phyloP scores from a whole-genome alignment of 345 rosid species.

The Cardamine resedifolia region DNA sequence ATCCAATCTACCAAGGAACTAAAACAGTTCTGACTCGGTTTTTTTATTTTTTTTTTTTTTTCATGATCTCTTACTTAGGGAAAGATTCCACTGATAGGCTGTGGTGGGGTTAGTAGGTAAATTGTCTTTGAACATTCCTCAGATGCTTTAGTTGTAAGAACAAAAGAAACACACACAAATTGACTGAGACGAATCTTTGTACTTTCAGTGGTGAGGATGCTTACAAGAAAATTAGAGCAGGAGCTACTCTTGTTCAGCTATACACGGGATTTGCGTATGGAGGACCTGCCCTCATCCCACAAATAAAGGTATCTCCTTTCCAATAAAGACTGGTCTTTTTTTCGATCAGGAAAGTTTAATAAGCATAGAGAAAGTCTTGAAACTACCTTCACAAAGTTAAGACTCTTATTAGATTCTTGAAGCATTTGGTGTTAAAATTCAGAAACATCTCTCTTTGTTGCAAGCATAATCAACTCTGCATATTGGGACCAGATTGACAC shows the following conservation, averaged over 20 bases:
- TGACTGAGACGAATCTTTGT: neutral
- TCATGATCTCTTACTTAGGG: slow-evolving; percentile 53
- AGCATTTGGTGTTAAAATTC: neutral
- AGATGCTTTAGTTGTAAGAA: neutral
- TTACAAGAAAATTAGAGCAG: slow-evolving; percentile 86
- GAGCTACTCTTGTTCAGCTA: slow-evolving; percentile 96
- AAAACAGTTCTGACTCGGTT: neutral
- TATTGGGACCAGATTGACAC: neutral
- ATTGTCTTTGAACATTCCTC: slow-evolving; percentile 8
- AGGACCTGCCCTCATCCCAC: slow-evolving; percentile 96
- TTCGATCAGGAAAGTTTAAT: neutral
- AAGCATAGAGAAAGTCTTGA: neutral
- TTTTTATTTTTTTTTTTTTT: neutral
- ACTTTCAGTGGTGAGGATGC: slow-evolving; percentile 92
- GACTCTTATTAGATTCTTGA: neutral
- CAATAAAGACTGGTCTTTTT: neutral
- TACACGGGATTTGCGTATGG: slow-evolving; percentile 94
- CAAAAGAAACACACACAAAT: neutral
- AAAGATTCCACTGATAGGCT: slow-evolving; percentile 86
- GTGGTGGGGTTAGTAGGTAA: slow-evolving; percentile 94
- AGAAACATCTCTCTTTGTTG: neutral
- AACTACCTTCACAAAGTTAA: neutral
- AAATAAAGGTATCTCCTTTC: slow-evolving; percentile 61
- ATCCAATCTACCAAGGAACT: neutral
- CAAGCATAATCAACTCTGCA: neutral